Evolutionary conservation across 495 filamentous ascomycete genomes (phyloP), one percentile per base, ranked within the genome.

Genomic region (Xylaria curta): DNA sequence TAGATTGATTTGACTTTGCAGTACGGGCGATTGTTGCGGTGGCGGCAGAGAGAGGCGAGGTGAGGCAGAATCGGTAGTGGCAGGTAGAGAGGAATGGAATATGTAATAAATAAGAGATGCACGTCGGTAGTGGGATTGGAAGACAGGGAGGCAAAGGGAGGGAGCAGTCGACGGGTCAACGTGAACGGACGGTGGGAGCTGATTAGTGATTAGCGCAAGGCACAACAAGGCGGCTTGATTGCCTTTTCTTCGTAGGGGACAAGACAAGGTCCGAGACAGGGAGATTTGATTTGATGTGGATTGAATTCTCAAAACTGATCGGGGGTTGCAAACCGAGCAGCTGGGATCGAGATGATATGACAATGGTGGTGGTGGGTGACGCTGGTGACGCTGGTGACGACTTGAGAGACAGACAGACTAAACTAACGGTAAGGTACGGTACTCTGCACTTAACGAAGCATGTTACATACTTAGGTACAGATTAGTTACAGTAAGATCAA

Each of bases 261-360:
- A 38, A 12, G 10, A 42, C 56, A 47, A 42, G 59, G 42, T 40
- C n/a, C 59, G 47, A 33, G 47, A 64, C 33, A 31, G 21, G 12
- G 24, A 12, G 40, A 54, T 21, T 49, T 17, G 40, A 54, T 21
- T 49, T 17, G 49, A 53, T 12, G 59, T 17, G 44, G 42, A 56
- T 17, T 12, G 42, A 36, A 19, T 31, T 54, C 40, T 17, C 40
- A 26, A 33, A 69, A 69, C 24, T 24, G 15, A 54, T 38, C 26
- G 44, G n/a, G n/a, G 46, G 28, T 51, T 53, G 58, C 58, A 62
- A 26, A n/a, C 19, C 44, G 56, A 63, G 4, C 54, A 61, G 59
- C 54, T 56, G 59, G 65, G 64, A 66, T 68, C 61, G 68, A 73
- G 64, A 64, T 33, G 64, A 73, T 44, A 46, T 36, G 54, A 65